phyloP scores from a whole-genome alignment of 1,284 basidiomycete genomes.

The Puccinia hordei region DNA sequence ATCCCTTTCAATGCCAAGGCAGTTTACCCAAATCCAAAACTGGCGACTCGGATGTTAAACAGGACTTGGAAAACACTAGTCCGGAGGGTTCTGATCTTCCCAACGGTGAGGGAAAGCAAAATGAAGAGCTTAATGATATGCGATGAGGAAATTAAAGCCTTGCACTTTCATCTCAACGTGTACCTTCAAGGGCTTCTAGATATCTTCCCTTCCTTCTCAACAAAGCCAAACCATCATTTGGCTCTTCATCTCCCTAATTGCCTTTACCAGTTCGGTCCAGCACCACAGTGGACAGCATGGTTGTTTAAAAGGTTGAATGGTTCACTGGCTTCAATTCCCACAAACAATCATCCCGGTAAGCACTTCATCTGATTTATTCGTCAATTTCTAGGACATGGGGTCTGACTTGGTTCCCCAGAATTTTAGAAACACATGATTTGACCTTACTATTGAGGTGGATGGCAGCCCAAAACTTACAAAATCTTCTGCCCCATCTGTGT shows the following conservation, averaged over 20 bases:
- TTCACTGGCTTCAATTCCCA: conserved; percentile 63
- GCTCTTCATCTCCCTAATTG: conserved; percentile 36
- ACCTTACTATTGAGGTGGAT: neutral
- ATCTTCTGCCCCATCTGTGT: neutral
- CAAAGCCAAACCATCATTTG: conserved; percentile 37
- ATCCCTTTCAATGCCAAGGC: no score
- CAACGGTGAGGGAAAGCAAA: no score
- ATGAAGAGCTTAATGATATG: neutral
- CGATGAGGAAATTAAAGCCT: neutral
- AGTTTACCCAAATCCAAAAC: no score
- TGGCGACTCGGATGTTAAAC: no score
- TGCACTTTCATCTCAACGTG: conserved; percentile 1
- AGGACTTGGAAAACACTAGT: no score
- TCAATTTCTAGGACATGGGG: neutral
- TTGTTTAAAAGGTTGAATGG: conserved; percentile 12
- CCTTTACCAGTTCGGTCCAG: conserved; percentile 8
- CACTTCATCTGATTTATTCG: neutral
- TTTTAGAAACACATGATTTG: neutral
- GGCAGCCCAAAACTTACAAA: neutral
- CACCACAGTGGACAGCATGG: conserved; percentile 43
- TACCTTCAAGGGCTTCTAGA: conserved; percentile 15
- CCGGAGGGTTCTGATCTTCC: no score
- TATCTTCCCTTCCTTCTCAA: conserved; percentile 10
- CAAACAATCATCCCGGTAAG: neutral
- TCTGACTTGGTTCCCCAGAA: neutral